phyloP scores from a whole-genome alignment of 352 stramenopile species.

The Phytophthora megakarya region DNA sequence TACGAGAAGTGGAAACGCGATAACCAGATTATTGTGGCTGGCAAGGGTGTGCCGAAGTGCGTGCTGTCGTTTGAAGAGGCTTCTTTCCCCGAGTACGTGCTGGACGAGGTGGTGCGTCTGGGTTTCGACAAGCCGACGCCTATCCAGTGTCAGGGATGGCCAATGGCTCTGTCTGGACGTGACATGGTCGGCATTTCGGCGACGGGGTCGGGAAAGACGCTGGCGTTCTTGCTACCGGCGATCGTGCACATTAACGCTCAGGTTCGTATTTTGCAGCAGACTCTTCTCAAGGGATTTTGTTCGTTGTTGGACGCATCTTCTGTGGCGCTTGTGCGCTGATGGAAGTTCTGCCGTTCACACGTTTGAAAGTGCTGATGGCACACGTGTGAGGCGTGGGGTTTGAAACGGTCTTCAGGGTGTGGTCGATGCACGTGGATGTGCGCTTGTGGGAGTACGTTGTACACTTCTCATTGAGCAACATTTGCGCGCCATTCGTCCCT shows the following conservation, averaged over 20 bases:
- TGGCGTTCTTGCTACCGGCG: conserved; percentile 98
- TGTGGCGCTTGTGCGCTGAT: conserved; percentile 33
- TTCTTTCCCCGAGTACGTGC: conserved; percentile 96
- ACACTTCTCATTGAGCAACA: background rate
- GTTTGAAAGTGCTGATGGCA: conserved; percentile 25
- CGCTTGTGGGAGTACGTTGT: conserved; percentile 3
- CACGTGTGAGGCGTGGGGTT: conserved; percentile 29
- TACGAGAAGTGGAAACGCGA: conserved; percentile 92
- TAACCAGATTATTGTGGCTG: conserved; percentile 94
- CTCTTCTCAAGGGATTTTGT: conserved; percentile 22
- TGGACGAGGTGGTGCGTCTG: conserved; percentile 97
- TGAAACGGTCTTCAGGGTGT: conserved; percentile 35
- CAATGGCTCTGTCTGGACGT: conserved; percentile 97
- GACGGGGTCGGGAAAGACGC: conserved; percentile 97
- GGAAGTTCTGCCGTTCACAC: conserved; percentile 22
- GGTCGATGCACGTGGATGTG: conserved; percentile 22
- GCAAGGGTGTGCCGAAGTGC: conserved; percentile 97
- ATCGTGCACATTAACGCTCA: conserved; percentile 99
- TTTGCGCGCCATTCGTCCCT: conserved; percentile 20
- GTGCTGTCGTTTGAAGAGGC: conserved; percentile 95
- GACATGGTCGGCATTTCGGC: conserved; percentile 99
- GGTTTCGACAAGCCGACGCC: conserved; percentile 96
- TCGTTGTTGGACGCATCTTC: conserved; percentile 25
- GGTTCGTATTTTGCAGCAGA: conserved; percentile 83
- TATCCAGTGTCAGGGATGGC: conserved; percentile 96